Conservation (phyloP, 202 grass and related monocot species). For the Saccharum hybrid region DNA sequence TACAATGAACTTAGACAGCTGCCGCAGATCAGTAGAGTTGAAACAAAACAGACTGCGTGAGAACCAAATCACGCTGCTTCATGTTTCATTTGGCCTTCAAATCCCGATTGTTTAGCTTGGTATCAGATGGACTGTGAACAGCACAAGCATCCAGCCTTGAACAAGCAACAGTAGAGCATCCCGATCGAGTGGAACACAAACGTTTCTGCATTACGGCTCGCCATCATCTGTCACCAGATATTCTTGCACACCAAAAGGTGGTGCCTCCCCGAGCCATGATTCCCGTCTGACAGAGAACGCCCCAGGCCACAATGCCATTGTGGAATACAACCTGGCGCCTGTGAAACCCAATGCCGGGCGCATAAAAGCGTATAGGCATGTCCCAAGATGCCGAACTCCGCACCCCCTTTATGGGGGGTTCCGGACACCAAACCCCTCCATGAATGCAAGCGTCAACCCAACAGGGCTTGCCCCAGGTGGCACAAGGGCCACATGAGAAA, state of each 20-base stretch:
- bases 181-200: constrained; percentile 13
- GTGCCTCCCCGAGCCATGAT: constrained; percentile 47
- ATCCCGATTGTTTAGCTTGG: not conserved
- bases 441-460: constrained; percentile 64
- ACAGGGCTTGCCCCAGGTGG: constrained; percentile 39
- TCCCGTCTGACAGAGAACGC: constrained; percentile 47
- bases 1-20: constrained; percentile 12
- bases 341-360: constrained; percentile 46
- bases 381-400: constrained; percentile 50
- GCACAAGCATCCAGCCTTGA: not conserved
- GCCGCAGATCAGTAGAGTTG: not conserved
- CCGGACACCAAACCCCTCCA: constrained; percentile 49
- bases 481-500: constrained; percentile 54
- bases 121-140: constrained; percentile 28
- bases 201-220: not conserved
- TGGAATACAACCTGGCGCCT: constrained; percentile 68
- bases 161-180: constrained; percentile 2
- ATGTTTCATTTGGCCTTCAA: constrained; percentile 2
- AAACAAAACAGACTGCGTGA: not conserved
- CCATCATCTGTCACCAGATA: constrained; percentile 25
- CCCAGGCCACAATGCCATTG: constrained; percentile 51
- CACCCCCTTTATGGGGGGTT: constrained; percentile 33
- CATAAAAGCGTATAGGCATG: constrained; percentile 51
- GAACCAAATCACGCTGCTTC: not conserved
- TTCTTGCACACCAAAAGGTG: constrained; percentile 32